Conservation (phyloP, 179 eudicot genomes). For the Camellia oleifera region DNA sequence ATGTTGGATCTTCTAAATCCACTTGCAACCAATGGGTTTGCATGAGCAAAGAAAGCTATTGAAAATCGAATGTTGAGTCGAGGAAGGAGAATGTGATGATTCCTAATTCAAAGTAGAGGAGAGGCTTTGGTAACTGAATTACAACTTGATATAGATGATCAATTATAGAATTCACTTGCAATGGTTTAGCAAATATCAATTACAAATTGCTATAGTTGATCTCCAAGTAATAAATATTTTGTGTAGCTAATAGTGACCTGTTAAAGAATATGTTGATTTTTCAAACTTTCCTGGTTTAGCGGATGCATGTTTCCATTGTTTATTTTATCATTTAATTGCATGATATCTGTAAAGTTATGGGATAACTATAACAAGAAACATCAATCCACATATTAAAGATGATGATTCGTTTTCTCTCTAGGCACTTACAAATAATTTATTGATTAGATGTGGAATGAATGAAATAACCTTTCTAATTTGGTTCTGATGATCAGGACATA, state of each 20-base stretch:
- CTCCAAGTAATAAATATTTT: neutral
- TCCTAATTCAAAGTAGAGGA: too few relatives aligned
- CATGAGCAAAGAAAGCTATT: too few relatives aligned
- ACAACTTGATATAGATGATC: neutral
- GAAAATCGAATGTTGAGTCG: too few relatives aligned
- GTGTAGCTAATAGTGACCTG: neutral
- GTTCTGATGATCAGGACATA: conserved; percentile 15
- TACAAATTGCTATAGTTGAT: neutral
- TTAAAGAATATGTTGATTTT: neutral
- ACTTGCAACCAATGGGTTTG: too few relatives aligned
- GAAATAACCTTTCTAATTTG: conserved; percentile 1
- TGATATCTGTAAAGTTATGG: neutral
- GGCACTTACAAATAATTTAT: neutral
- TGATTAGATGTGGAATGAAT: neutral
- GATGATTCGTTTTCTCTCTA: neutral
- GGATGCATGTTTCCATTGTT: neutral
- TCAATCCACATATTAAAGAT: neutral
- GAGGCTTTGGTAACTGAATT: neutral
- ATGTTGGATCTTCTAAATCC: too few relatives aligned
- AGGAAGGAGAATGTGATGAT: too few relatives aligned
- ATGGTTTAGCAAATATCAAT: neutral
- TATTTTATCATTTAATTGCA: neutral
- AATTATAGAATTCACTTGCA: neutral
- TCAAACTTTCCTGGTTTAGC: neutral
- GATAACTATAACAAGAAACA: neutral